Conservation (phyloP, 495 filamentous ascomycete species). For the Hypoxylon cercidicola region DNA sequence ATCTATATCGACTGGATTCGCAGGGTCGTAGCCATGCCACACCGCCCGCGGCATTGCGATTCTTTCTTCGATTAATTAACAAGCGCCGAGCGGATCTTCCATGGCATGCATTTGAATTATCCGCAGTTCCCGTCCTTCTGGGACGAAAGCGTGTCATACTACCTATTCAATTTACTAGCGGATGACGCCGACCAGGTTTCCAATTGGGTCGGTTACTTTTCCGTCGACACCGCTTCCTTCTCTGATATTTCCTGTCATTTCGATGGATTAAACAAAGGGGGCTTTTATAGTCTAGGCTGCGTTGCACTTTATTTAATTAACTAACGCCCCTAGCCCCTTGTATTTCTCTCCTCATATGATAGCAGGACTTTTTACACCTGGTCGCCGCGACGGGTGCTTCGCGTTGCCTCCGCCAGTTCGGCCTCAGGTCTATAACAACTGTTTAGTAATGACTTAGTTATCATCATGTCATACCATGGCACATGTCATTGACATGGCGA, state of each 20-base stretch:
- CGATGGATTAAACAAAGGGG: conserved; percentile 7
- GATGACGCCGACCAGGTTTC: conserved; percentile 29
- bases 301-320: conserved; percentile 14
- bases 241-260: conserved; percentile 10
- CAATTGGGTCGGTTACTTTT: conserved; percentile 38
- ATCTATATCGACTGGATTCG: conserved; percentile 37
- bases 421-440: too few relatives aligned
- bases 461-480: conserved; percentile 1
- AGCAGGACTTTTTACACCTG: neutral
- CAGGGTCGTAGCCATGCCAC: conserved; percentile 30
- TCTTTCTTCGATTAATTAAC: conserved; percentile 30
- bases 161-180: conserved; percentile 19
- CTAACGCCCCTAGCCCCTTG: neutral
- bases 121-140: conserved; percentile 41
- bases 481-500: conserved; percentile 25
- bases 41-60: conserved; percentile 42
- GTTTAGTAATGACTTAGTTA: conserved; percentile 9
- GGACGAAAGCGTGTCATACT: conserved; percentile 36
- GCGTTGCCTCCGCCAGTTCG: too few relatives aligned
- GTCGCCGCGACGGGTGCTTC: neutral
- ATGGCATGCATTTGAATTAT: conserved; percentile 44
- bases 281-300: conserved; percentile 4
- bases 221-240: conserved; percentile 46
- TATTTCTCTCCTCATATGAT: conserved; percentile 8
- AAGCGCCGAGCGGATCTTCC: conserved; percentile 33